Evolutionary conservation across 306 rosid genomes (phyloP).

Genomic region (Betula pendula): DNA sequence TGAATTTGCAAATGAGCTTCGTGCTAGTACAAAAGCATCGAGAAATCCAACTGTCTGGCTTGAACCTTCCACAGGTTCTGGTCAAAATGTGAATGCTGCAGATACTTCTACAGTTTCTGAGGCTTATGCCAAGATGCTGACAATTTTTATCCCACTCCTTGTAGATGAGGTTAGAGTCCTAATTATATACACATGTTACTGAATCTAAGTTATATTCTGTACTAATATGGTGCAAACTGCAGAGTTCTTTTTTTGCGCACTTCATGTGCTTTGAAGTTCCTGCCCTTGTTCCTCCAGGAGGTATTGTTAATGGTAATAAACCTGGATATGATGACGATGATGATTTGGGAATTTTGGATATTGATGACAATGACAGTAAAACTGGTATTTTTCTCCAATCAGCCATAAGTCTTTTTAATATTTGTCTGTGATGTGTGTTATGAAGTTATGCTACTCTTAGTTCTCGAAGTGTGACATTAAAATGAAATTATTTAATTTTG

Average conservation of each 20-base stretch:
- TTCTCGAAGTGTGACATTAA: conserved; percentile 26
- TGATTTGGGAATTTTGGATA: conserved; percentile 83
- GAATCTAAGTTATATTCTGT: conserved; percentile 7
- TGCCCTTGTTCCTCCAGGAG: conserved; percentile 81
- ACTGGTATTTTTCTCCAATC: conserved; percentile 37
- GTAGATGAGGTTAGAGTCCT: conserved; percentile 82
- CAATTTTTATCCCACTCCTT: conserved; percentile 91
- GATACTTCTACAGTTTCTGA: conserved; percentile 85
- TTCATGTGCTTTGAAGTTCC: conserved; percentile 95
- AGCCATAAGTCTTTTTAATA: neutral
- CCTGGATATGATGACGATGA: conserved; percentile 50
- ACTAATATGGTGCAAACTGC: conserved; percentile 41
- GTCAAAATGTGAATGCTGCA: conserved; percentile 67
- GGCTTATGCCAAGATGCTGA: conserved; percentile 84
- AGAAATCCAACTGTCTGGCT: conserved; percentile 71
- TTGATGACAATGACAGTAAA: conserved; percentile 67
- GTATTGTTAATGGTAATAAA: conserved; percentile 66
- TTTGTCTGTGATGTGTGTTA: conserved; percentile 12
- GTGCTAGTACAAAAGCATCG: conserved; percentile 73
- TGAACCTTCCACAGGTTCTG: conserved; percentile 65
- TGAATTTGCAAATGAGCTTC: conserved; percentile 95
- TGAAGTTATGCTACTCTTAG: conserved; percentile 19
- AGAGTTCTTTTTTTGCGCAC: conserved; percentile 89
- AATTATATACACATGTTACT: conserved; percentile 7
- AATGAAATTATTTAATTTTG: conserved; percentile 11